Evolutionary conservation across 1,139 yeast genomes (phyloP), one percentile per base, ranked within the genome.

Genomic region (Saccharomyces hybrid): DNA sequence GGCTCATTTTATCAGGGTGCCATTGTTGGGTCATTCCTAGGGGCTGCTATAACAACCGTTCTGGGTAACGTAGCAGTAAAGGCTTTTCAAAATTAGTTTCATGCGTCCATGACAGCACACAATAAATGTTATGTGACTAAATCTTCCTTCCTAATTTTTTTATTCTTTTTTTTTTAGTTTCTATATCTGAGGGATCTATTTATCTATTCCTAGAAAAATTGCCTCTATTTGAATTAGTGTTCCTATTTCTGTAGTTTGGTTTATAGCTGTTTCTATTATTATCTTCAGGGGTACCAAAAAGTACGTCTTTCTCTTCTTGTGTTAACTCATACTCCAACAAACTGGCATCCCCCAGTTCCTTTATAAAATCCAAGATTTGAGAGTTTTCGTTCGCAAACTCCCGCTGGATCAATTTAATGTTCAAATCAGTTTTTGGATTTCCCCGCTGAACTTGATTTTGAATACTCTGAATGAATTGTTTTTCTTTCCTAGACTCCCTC

Each of bases 321-420:
- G 65, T 63, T 46, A 70, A 57, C 52, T 64, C 69, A 55, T 66
- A 64, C 19, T 66, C 64, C 16, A 70, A 51, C n/a, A 63, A 53
- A 6, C 60, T 56, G n/a, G 65, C 62, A 55, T 70, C 71, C 5
- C 73, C 73, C 25, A 70, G 52, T 48, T 68, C 67, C 50, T 62
- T 62, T 16, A 70, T 69, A 49, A 70, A 67, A 19, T 65, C 58
- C 38, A 70, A 50, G 1, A 70, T 50, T 38, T 63, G 62, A 6
- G 56, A 51, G 54, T 70, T 70, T 48, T 70, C 71, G 25, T 57
- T 57, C 13, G 66, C 65, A 66, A 68, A 62, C 41, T 63, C 68
- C 50, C 71, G 58, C 57, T 70, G 71, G 2, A 64, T 59, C n/a
- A 70, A 55, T 31, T 62, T 64, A 9, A 61, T 49, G 54, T 63